phyloP scores from a whole-genome alignment of 2,329 filamentous ascomycete genomes.

The Trichophyton rubrum region DNA sequence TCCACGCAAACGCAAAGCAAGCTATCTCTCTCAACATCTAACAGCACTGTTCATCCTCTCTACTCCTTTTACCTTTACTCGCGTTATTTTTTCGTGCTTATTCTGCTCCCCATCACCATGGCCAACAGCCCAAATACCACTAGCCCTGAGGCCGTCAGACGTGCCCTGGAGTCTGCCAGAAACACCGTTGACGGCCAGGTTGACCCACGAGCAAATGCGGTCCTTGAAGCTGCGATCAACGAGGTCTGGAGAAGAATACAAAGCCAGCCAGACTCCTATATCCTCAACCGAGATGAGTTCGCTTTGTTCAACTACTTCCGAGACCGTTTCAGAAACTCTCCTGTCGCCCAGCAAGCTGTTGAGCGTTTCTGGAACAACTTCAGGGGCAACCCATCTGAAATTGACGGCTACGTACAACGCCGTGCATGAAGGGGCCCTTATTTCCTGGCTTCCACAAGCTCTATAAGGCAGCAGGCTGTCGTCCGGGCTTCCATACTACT shows the following conservation, averaged over 20 bases:
- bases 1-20: neutral
- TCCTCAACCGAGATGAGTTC: conserved; percentile 67
- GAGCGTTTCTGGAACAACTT: conserved; percentile 45
- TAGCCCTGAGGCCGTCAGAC: conserved; percentile 40
- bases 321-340: conserved; percentile 46
- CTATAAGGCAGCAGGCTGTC: neutral
- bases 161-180: conserved; percentile 63
- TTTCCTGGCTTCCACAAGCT: neutral
- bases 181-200: conserved; percentile 55
- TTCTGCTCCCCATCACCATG: conserved; percentile 16
- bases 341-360: conserved; percentile 40
- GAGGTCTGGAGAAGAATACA: conserved; percentile 58
- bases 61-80: neutral
- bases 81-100: no score
- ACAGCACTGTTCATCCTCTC: neutral
- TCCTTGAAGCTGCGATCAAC: conserved; percentile 52
- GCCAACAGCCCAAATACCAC: conserved; percentile 24
- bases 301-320: conserved; percentile 79
- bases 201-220: conserved; percentile 49
- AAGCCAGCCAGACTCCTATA: conserved; percentile 51
- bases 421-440: neutral
- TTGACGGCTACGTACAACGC: conserved; percentile 14
- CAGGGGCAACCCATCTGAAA: conserved; percentile 17
- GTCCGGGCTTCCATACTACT: neutral
- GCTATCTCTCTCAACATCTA: neutral